Evolutionary conservation across 306 rosid species (phyloP), one percentile per base, ranked within the genome.

Genomic region (cucumber (Cucumis sativus)): DNA sequence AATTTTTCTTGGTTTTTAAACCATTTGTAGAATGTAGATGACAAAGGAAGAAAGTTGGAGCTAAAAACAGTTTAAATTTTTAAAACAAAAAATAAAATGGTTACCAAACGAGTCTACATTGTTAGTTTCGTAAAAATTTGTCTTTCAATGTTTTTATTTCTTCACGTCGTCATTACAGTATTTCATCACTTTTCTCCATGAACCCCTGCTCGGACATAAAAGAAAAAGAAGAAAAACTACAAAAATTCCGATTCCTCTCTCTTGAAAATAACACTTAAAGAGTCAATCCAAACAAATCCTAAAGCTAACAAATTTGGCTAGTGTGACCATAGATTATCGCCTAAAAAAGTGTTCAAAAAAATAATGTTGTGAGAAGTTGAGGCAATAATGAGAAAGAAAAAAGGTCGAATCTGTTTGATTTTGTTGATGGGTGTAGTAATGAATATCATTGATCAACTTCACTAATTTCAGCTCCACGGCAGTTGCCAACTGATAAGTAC

Each of bases 401-500:
- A 57, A 62, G 15, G 43, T 12, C 25, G 25, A 23, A 23, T 23
- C 1, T 28, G 30, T 28, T 62, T 28, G 69, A 33, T 33, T 15
- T 62, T 33, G 30, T 28, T 2, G 7, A 7, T 21, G 14, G 68
- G 77, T 78, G 77, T 78, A 74, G 78, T 75, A 33, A 4, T 28
- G 37, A 33, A 33, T 79, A 41, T 67, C 20, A 57, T 74, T 77
- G 75, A 86, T 89, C 87, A 76, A 88, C 65, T 77, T 87, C 91
- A 74, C 86, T 87, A 76, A 89, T 78, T 68, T 95, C 97, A 6
- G 92, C 91, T 2, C 82, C 79, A 51, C 88, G 80, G 75, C 97
- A 95, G 68, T 74, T 88, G 7, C 83, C 97, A 12, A 92, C 89
- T 92, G 87, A 84, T 68, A 95, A 33, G 88, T 80, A 74, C 88